Conservation (phyloP, 352 stramenopile species). For the Globisporangium radiosum region DNA sequence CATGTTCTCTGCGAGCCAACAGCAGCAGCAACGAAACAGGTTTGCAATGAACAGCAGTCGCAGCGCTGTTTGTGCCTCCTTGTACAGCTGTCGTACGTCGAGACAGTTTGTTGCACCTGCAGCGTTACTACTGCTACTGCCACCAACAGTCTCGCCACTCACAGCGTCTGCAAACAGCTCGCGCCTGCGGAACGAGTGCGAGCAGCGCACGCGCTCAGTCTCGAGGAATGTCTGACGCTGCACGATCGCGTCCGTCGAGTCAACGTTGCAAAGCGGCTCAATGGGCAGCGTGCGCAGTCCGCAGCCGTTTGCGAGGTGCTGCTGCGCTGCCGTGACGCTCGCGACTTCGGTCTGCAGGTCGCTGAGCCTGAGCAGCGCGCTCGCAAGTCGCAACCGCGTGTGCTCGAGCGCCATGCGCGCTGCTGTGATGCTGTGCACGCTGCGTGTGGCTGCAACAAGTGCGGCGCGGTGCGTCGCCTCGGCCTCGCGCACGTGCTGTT, state of each 20-base stretch:
- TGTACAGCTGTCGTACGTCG: slow-evolving; percentile 27
- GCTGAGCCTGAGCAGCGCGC: slow-evolving; percentile 28
- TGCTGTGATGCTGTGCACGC: slow-evolving; percentile 22
- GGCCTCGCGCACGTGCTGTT: slow-evolving; percentile 25
- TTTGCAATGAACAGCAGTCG: slow-evolving; percentile 50
- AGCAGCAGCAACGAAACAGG: slow-evolving; percentile 52
- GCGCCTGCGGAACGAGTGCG: slow-evolving; percentile 16
- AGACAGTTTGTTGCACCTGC: neutral
- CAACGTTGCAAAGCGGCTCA: neutral
- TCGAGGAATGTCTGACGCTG: slow-evolving; percentile 15
- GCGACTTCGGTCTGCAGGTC: slow-evolving; percentile 18
- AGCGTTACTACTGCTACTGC: too few species aligned
- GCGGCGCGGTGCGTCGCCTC: slow-evolving; percentile 20
- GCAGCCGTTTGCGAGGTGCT: slow-evolving; percentile 4
- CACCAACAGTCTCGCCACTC: neutral
- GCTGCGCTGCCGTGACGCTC: slow-evolving; percentile 16
- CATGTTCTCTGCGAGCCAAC: slow-evolving; percentile 59
- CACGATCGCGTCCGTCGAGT: neutral
- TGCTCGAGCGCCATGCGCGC: slow-evolving; percentile 29
- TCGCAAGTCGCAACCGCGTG: slow-evolving; percentile 23
- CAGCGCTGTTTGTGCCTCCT: slow-evolving; percentile 24
- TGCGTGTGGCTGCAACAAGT: slow-evolving; percentile 15
- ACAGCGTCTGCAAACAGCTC: neutral
- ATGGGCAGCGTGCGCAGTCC: slow-evolving; percentile 3
- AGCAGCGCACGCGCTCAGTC: slow-evolving; percentile 13